These are phyloP conservation scores for Tylopilus orsonianus DNA, from an alignment of 1,284 basidiomycete genomes.

Conservation along the genomic window DNA sequence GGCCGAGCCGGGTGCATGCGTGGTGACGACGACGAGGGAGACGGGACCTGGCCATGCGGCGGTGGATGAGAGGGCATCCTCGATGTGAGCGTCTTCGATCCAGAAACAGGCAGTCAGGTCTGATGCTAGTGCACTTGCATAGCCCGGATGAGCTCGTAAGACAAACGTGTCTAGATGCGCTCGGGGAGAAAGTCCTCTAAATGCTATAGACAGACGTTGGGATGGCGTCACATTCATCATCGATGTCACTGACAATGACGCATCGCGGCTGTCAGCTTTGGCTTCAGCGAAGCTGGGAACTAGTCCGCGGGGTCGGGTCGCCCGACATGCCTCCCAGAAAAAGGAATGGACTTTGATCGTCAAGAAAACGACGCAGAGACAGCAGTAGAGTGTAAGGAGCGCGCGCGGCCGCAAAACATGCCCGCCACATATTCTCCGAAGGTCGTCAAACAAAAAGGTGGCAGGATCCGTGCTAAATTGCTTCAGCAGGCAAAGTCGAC, in stretches of 20 bases:
- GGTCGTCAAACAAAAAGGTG: constrained; percentile 25
- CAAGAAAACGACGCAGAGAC: constrained; percentile 41
- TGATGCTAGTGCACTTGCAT: constrained; percentile 6
- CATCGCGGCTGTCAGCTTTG: neutral
- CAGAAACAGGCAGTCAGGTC: constrained; percentile 54
- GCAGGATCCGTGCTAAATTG: constrained; percentile 26
- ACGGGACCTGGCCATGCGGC: constrained; percentile 53
- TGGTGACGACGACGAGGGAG: constrained; percentile 52
- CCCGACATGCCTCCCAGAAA: constrained; percentile 5
- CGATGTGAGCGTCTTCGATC: constrained; percentile 40
- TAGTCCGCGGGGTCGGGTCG: neutral
- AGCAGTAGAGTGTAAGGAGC: constrained; percentile 41
- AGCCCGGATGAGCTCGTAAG: constrained; percentile 14
- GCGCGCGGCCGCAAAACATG: constrained; percentile 35
- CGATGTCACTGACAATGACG: constrained; percentile 9
- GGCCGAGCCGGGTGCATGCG: constrained; percentile 32
- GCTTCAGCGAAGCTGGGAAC: neutral
- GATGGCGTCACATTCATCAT: constrained; percentile 26
- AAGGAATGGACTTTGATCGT: constrained; percentile 26
- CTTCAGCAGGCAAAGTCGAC: constrained; percentile 16
- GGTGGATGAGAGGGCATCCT: constrained; percentile 36
- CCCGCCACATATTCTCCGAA: constrained; percentile 22
- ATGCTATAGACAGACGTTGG: constrained; percentile 24
- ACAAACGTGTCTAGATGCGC: constrained; percentile 31
- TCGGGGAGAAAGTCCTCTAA: constrained; percentile 19